phyloP scores from a whole-genome alignment of 495 filamentous ascomycete genomes.

The Talaromyces nanjingensis region DNA sequence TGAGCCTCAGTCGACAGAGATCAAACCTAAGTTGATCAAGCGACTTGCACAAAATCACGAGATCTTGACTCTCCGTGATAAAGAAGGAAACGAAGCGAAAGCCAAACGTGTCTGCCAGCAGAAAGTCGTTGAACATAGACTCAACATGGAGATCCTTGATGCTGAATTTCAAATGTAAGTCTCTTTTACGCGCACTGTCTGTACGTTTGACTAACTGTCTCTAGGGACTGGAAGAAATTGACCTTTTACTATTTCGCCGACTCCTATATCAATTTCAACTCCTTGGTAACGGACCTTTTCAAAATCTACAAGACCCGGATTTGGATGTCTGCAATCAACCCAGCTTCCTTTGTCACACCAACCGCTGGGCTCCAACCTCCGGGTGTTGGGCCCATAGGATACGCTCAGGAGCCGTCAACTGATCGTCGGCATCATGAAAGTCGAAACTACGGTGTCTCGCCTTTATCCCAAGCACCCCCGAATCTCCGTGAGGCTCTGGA shows the following conservation, averaged over 20 bases:
- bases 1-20: conserved; percentile 63
- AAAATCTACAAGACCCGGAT: conserved; percentile 98
- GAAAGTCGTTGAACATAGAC: conserved; percentile 87
- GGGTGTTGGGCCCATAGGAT: conserved; percentile 24
- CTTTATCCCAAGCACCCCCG: background rate
- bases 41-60: conserved; percentile 87
- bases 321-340: conserved; percentile 99
- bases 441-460: conserved; percentile 17
- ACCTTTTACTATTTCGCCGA: conserved; percentile 99
- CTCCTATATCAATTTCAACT: conserved; percentile 98
- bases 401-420: conserved; percentile 24
- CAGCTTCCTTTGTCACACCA: conserved; percentile 90
- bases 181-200: background rate
- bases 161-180: conserved; percentile 98
- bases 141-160: conserved; percentile 97
- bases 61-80: conserved; percentile 77
- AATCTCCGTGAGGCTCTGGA: conserved; percentile 9
- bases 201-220: background rate
- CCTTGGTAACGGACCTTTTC: conserved; percentile 92
- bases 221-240: conserved; percentile 96
- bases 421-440: conserved; percentile 31
- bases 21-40: conserved; percentile 95
- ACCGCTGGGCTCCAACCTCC: conserved; percentile 54
- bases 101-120: conserved; percentile 93
- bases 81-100: conserved; percentile 96